These are phyloP conservation scores for Sclerotinia subarctica DNA, from an alignment of 2,329 filamentous ascomycete genomes.

Conservation along the genomic window DNA sequence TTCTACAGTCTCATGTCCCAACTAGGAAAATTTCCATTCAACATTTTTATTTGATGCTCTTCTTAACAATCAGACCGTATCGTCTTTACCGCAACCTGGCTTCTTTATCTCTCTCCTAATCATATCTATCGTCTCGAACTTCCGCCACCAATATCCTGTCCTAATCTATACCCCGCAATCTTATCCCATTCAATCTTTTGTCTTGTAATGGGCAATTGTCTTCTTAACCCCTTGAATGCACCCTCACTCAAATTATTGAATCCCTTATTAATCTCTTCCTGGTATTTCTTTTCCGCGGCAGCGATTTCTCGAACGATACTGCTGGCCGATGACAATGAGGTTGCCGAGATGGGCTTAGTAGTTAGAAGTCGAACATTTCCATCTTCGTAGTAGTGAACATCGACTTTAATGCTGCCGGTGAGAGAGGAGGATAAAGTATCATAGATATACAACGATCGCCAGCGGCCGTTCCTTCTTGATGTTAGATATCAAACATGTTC, in stretches of 20 bases:
- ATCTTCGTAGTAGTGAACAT: constrained; percentile 99
- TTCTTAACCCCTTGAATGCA: constrained; percentile 86
- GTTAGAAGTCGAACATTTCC: constrained; percentile 93
- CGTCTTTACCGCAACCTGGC: neutral
- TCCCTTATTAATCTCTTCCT: constrained; percentile 90
- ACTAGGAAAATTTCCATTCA: neutral
- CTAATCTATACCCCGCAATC: constrained; percentile 85
- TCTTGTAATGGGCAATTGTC: constrained; percentile 91
- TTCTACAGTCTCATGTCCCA: neutral
- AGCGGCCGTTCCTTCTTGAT: constrained; percentile 78
- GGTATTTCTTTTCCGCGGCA: constrained; percentile 81
- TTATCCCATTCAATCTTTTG: constrained; percentile 99
- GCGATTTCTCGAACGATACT: constrained; percentile 73
- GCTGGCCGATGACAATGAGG: constrained; percentile 55
- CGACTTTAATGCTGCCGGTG: constrained; percentile 80
- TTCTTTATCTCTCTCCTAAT: neutral
- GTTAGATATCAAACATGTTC: neutral
- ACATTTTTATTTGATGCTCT: neutral
- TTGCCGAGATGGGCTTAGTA: constrained; percentile 68
- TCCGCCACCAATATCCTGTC: constrained; percentile 73
- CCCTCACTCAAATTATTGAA: constrained; percentile 89
- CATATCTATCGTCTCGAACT: constrained; percentile 50
- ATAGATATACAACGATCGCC: constrained; percentile 84
- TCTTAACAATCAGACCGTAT: neutral
- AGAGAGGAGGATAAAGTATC: constrained; percentile 66